Evolutionary conservation across 164 flowering plant genomes (phyloP).

Genomic region (Chimonanthus praecox): DNA sequence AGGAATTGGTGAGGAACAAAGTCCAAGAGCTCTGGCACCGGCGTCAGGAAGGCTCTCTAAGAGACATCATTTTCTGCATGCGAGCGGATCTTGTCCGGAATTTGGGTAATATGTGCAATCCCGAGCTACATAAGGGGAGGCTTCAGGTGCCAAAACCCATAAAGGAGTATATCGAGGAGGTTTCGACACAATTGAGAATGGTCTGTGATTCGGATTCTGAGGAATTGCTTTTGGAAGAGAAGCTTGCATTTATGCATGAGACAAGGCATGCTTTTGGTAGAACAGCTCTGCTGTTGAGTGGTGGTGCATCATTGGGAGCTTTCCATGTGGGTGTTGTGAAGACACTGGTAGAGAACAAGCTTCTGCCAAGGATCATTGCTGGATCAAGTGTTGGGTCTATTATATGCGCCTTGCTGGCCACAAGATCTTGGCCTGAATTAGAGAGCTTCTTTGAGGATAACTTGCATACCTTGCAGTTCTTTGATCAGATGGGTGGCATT

Average conservation of each 20-base stretch:
- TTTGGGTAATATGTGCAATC: slow-evolving; percentile 93
- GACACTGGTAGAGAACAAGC: slow-evolving; percentile 85
- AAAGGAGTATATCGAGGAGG: slow-evolving; percentile 95
- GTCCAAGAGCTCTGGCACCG: slow-evolving; percentile 76
- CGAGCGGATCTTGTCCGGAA: slow-evolving; percentile 87
- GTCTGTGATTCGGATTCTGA: slow-evolving; percentile 86
- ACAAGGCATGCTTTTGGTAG: slow-evolving; percentile 96
- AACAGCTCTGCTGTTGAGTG: slow-evolving; percentile 88
- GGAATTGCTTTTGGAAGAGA: slow-evolving; percentile 83
- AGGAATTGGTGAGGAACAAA: slow-evolving; percentile 77
- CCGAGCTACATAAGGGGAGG: slow-evolving; percentile 92
- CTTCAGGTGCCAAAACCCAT: slow-evolving; percentile 84
- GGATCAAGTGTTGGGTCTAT: slow-evolving; percentile 97
- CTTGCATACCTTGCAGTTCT: slow-evolving; percentile 76
- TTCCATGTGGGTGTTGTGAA: slow-evolving; percentile 91
- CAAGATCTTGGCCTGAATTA: slow-evolving; percentile 94
- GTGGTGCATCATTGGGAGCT: slow-evolving; percentile 95
- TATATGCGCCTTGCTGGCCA: slow-evolving; percentile 86
- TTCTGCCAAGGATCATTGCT: slow-evolving; percentile 82
- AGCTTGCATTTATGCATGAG: slow-evolving; percentile 92
- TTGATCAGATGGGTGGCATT: slow-evolving; percentile 93
- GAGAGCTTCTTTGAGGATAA: slow-evolving; percentile 90
- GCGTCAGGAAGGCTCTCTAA: slow-evolving; percentile 69
- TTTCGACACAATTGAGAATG: slow-evolving; percentile 81
- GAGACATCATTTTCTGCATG: slow-evolving; percentile 92